Base-by-base conservation (phyloP, 1,284 basidiomycete genomes). In the Caloboletus inedulis region DNA sequence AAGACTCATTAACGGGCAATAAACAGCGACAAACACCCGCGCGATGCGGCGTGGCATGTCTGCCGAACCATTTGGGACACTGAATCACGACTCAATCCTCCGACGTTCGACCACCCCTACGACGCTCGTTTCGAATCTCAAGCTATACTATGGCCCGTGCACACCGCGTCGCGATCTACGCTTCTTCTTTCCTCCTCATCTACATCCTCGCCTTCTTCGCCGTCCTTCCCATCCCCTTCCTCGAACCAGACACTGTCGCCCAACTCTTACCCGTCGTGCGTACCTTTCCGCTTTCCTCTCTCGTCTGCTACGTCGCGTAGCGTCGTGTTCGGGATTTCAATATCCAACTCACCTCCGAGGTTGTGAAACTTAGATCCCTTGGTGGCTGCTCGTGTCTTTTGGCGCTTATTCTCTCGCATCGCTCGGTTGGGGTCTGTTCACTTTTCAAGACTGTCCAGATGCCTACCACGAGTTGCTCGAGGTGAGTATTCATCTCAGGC, bases 381-480 rank as follows among this genome's bases (percentile, higher is more conserved):
- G 85, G 84, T 89, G 86, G 86, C 64, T 88, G 19, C 76, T 90
- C 21, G 85, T 90, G 3, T 72, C 83, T 2, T 88, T 89, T 55
- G 87, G 88, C 9, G 79, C 87, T 2, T 90, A 88, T 64, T 87
- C 85, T 6, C 77, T 90, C 18, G 79, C 79, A 66, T 85, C 82
- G 2, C 77, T 91, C 31, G 88, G 88, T 10, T 81, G 81, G 77
- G 87, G 87, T 2, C 63, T 91, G 39, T 77, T 83, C 52, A 83
- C 82, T 7, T 86, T 90, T 63, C 73, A 80, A 62, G 87, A 90
- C 59, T 87, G 85, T 62, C 84, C 85, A 35, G 86, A 89, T 56
- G 87, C 88, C n/a, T 87, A 89, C 60, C 74, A 79, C 23, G 83
- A 85, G 61, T 69, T 89, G 33, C 72, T 90, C 56, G 62, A 66